phyloP scores from a whole-genome alignment of 257 asterid genomes.

The Penstemon newberryi region DNA sequence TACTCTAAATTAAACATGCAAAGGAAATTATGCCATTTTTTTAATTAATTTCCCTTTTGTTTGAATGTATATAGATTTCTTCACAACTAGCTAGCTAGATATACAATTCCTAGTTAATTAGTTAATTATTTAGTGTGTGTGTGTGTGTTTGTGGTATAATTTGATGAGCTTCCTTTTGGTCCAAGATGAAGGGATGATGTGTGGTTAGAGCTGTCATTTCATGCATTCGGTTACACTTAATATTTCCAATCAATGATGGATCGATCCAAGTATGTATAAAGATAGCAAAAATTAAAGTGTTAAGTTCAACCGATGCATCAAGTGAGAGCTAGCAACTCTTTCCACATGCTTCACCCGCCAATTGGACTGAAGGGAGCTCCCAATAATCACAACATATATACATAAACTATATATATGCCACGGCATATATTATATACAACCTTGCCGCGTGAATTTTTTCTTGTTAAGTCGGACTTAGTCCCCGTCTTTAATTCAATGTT shows the following conservation, averaged over 20 bases:
- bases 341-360: conserved; percentile 35
- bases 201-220: conserved; percentile 62
- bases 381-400: conserved; percentile 4
- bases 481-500: no score
- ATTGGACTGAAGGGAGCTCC: conserved; percentile 73
- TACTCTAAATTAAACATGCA: no score
- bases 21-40: no score
- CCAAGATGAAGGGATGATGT: conserved; percentile 53
- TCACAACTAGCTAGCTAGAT: no score
- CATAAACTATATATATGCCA: no score
- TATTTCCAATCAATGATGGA: neutral
- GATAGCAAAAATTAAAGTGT: neutral
- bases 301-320: conserved; percentile 54
- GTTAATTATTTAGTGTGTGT: neutral
- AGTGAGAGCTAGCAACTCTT: conserved; percentile 55
- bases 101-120: no score
- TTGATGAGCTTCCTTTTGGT: conserved; percentile 48
- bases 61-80: no score
- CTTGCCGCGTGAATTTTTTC: no score
- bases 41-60: no score
- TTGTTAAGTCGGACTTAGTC: no score
- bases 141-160: no score
- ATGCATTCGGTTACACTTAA: conserved; percentile 55
- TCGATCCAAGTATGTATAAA: neutral
- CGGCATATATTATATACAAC: no score